These are phyloP conservation scores for Didymella pinodella DNA, from an alignment of 2,329 filamentous ascomycete species.

Conservation along the genomic window DNA sequence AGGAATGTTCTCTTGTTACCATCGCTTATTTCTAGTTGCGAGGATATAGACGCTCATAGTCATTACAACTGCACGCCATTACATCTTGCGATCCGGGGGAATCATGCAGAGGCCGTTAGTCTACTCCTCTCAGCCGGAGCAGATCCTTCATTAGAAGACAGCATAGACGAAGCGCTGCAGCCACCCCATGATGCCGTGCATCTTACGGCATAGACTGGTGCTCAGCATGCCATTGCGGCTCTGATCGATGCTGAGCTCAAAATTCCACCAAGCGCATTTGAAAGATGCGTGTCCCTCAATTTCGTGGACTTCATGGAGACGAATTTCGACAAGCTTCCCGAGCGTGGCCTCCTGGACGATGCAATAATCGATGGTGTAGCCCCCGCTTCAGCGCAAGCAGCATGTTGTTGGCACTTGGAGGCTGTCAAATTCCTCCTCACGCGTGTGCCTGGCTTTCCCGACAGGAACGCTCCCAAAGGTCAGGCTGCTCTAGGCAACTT, in stretches of 20 bases:
- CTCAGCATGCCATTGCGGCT: background rate
- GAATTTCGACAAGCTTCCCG: background rate
- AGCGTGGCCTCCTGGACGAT: background rate
- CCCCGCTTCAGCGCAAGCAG: background rate
- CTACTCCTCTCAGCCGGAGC: background rate
- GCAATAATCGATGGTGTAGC: background rate
- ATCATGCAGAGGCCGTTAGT: background rate
- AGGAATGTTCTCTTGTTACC: too few species aligned
- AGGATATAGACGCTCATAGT: too few species aligned
- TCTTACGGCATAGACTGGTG: background rate
- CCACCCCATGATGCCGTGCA: background rate
- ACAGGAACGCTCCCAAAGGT: background rate
- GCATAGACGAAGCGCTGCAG: background rate
- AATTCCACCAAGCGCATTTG: background rate
- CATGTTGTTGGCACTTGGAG: slow-evolving; percentile 4
- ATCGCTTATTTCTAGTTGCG: too few species aligned
- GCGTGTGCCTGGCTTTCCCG: slow-evolving; percentile 3
- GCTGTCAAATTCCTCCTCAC: slow-evolving; percentile 6
- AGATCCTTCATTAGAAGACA: background rate
- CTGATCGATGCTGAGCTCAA: background rate
- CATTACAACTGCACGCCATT: too few species aligned
- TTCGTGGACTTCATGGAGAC: background rate
- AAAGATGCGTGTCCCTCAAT: background rate
- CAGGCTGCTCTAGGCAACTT: background rate
- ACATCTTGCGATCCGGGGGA: background rate